Base-by-base conservation (phyloP, 148 eudicot species). In the Polygonum aviculare region DNA sequence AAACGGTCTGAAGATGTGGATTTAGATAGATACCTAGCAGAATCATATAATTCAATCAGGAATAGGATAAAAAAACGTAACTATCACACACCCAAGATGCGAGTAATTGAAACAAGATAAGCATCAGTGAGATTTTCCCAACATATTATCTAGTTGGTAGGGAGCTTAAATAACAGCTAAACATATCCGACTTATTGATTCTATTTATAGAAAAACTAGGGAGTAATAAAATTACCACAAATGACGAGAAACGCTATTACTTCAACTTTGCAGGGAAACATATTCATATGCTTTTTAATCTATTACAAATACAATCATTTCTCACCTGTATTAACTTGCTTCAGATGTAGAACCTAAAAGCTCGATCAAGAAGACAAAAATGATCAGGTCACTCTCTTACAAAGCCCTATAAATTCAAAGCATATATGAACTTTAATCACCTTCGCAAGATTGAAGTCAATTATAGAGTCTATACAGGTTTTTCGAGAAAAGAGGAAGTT, bases 371-470 rank as follows among this genome's bases (percentile, higher is more conserved):
- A 48, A 73, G 33, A 69, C 31, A 26, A 47, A 47, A 5, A 55
- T 5, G 70, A 22, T 4, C 67, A 60, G 11, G 35, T 21, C 50
- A 22, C 78, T 60, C 26, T 60, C 36, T 7, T 22, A 36, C 26
- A 60, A 60, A 60, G 67, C 36, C 26, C 36, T 18, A 10, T 16
- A 36, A 73, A 38, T 49, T 26, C 31, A 26, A 26, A 26, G 31
- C 67, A 78, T 73, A 21, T 15, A 22, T 33, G n/a, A 74, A 19
- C 16, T 49, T 49, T 3, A 72, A 38, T 33, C n/a, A 90, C 98
- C 96, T 82, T 78, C 73, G 98, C 97, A 65, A 95, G 94, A 81
- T 95, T 95, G 85, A 95, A 95, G 83, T 95, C 98, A 62, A 90
- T 90, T 78, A 95, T 83, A 85, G 79, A 95, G 12, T 97, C 98